Evolutionary conservation across 1,284 basidiomycete species (phyloP).

Genomic region (Heterobasidion parviporum): DNA sequence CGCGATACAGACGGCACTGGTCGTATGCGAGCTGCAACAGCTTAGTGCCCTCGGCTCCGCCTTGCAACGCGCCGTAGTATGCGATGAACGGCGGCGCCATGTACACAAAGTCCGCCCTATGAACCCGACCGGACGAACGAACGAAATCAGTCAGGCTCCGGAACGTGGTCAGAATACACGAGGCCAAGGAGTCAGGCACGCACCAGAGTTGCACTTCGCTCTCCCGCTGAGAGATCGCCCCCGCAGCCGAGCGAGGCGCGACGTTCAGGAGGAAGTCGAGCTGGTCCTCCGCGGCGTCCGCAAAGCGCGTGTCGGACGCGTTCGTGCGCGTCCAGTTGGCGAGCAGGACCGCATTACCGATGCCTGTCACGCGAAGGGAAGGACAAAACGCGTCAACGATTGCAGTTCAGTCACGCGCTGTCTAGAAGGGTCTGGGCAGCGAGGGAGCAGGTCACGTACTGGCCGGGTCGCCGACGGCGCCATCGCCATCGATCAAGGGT

Average conservation of each 20-base stretch:
- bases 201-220: conserved; percentile 44
- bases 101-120: conserved; percentile 49
- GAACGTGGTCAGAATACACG: too few species aligned
- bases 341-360: conserved; percentile 56
- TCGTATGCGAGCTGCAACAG: conserved; percentile 56
- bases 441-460: conserved; percentile 26
- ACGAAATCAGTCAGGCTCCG: background rate
- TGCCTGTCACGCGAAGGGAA: conserved; percentile 20
- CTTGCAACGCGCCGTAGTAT: conserved; percentile 51
- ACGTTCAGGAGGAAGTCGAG: conserved; percentile 50
- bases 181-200: background rate
- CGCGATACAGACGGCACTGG: conserved; percentile 60
- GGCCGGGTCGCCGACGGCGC: conserved; percentile 64
- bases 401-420: background rate
- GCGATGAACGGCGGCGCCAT: conserved; percentile 79
- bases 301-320: conserved; percentile 31
- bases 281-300: conserved; percentile 42
- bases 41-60: conserved; percentile 29
- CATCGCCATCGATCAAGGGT: conserved; percentile 34
- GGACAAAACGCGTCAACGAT: background rate
- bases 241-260: conserved; percentile 46
- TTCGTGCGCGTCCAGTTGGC: conserved; percentile 45
- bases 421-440: background rate
- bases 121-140: background rate
- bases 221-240: conserved; percentile 60